phyloP scores from a whole-genome alignment of 1,284 basidiomycete species.

The Coriolopsis trogii region DNA sequence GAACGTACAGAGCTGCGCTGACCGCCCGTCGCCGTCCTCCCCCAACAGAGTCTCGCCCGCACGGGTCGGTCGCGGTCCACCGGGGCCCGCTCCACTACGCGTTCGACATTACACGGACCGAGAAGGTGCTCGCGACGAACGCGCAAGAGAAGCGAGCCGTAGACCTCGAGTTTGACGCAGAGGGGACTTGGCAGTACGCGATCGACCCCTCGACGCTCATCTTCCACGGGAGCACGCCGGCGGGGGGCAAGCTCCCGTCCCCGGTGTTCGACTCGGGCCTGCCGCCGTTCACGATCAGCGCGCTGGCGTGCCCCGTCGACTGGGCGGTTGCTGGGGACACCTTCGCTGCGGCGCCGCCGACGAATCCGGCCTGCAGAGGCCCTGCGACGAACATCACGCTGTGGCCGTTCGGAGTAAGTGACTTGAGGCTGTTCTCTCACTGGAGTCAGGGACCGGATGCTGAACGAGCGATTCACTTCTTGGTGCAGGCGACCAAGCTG shows the following conservation, averaged over 20 bases:
- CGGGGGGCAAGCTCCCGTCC: conserved; percentile 47
- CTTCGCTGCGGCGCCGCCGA: conserved; percentile 53
- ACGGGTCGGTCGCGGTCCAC: conserved; percentile 56
- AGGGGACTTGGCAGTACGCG: conserved; percentile 54
- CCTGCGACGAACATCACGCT: conserved; percentile 47
- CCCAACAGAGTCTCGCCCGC: conserved; percentile 49
- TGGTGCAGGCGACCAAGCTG: conserved; percentile 50
- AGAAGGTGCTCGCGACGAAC: conserved; percentile 48
- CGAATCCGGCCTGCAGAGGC: conserved; percentile 48
- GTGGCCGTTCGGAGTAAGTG: conserved; percentile 55
- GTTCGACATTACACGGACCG: conserved; percentile 48
- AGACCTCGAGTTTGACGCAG: conserved; percentile 56
- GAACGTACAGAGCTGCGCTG: background rate
- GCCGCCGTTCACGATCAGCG: conserved; percentile 53
- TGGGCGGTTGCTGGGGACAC: conserved; percentile 54
- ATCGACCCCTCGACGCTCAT: conserved; percentile 56
- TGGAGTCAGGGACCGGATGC: too few relatives aligned
- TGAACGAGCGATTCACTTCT: too few relatives aligned
- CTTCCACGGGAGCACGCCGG: conserved; percentile 44
- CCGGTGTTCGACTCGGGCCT: conserved; percentile 58
- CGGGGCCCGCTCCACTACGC: conserved; percentile 61
- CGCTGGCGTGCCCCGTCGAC: conserved; percentile 50
- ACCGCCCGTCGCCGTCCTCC: background rate
- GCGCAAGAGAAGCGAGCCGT: conserved; percentile 50
- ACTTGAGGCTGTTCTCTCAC: too few relatives aligned